phyloP scores from a whole-genome alignment of 2,329 filamentous ascomycete species.

The Pseudogymnoascus sp. region DNA sequence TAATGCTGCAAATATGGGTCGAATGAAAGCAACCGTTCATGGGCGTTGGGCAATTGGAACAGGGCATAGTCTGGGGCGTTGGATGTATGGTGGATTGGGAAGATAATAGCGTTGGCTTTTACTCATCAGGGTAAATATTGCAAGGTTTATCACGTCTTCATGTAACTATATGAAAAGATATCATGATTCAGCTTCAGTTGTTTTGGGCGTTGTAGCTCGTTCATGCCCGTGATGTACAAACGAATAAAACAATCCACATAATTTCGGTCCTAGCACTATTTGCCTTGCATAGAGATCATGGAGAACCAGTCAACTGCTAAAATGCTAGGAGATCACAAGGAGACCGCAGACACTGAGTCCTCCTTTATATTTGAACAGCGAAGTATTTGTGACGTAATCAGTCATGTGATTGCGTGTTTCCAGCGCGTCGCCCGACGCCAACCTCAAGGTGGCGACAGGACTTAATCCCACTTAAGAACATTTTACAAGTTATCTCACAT shows the following conservation, averaged over 20 bases:
- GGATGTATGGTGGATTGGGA: background rate
- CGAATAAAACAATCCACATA: background rate
- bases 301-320: background rate
- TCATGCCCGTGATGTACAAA: background rate
- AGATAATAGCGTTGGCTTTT: background rate
- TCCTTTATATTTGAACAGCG: background rate
- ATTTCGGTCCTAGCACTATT: background rate
- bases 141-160: background rate
- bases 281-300: background rate
- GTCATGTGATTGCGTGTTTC: conserved; percentile 6
- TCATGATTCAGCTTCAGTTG: background rate
- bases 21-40: background rate
- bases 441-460: background rate
- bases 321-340: background rate
- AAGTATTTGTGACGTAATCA: background rate
- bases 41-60: conserved; percentile 1
- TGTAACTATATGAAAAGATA: background rate
- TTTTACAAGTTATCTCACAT: background rate
- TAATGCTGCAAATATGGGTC: background rate
- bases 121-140: background rate
- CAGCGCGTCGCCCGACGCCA: background rate
- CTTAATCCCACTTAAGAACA: background rate
- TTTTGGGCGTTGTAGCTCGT: background rate
- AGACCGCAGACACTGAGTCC: background rate
- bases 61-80: conserved; percentile 6